Evolutionary conservation across 768 basidiomycete genomes (phyloP).

Genomic region (Mycena pura): DNA sequence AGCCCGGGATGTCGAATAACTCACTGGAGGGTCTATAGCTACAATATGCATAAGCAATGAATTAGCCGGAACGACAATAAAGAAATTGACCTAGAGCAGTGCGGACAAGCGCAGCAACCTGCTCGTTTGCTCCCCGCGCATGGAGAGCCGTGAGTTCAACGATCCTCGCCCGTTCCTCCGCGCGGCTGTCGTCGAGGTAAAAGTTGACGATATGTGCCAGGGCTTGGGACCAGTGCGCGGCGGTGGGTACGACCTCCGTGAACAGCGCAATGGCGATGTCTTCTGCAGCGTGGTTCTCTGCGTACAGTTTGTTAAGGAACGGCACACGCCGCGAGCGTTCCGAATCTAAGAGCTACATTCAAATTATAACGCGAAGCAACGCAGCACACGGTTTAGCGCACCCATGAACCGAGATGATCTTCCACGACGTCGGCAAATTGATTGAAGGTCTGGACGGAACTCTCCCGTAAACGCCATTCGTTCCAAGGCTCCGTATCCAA

Average conservation of each 20-base stretch:
- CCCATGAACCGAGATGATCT: constrained; percentile 36
- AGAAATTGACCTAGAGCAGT: constrained; percentile 49
- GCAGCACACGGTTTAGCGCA: constrained; percentile 20
- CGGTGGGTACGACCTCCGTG: constrained; percentile 60
- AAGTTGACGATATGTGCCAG: constrained; percentile 65
- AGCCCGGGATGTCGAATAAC: constrained; percentile 12
- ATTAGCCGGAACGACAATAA: neutral
- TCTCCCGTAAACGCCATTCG: constrained; percentile 55
- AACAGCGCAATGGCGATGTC: constrained; percentile 59
- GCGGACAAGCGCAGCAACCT: constrained; percentile 51
- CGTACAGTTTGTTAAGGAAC: constrained; percentile 41
- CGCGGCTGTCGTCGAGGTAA: constrained; percentile 53
- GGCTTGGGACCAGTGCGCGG: constrained; percentile 60
- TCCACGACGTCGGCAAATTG: constrained; percentile 40
- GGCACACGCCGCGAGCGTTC: too few relatives aligned
- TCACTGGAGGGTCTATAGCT: constrained; percentile 44
- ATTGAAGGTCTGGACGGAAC: constrained; percentile 39
- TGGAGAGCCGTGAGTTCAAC: constrained; percentile 39
- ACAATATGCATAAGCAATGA: neutral
- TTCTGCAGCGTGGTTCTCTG: constrained; percentile 28
- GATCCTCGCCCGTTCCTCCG: constrained; percentile 47
- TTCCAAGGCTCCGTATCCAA: constrained; percentile 50
- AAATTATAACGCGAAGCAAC: neutral
- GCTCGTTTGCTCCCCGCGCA: constrained; percentile 30
- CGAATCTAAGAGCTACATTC: constrained; percentile 13